phyloP scores from a whole-genome alignment of 176 grass and related monocot genomes.

The Themeda triandra region DNA sequence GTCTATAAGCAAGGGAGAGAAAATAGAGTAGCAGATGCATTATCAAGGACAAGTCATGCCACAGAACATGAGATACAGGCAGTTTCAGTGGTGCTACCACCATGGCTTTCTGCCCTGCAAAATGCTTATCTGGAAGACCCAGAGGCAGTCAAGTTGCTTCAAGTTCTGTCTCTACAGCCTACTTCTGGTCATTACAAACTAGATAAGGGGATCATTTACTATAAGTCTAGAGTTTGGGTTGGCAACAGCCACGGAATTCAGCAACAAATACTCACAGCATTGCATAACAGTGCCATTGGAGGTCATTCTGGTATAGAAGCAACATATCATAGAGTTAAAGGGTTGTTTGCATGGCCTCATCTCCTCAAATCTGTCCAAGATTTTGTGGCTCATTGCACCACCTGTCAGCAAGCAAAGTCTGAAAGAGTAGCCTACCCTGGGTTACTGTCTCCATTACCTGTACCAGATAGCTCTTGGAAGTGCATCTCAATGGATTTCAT shows the following conservation, averaged over 20 bases:
- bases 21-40: not conserved
- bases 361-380: not conserved
- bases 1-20: not conserved
- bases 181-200: no score
- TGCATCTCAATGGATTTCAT: not conserved
- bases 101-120: no score
- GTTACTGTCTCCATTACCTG: accelerated
- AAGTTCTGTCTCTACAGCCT: no score
- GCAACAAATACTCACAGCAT: no score
- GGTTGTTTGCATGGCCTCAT: not conserved
- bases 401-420: not conserved
- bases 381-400: accelerated
- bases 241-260: no score
- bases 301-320: not conserved
- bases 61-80: accelerated
- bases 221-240: no score
- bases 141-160: no score
- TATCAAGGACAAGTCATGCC: not conserved
- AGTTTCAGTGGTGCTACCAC: accelerated
- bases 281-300: no score
- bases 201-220: no score
- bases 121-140: no score
- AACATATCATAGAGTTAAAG: not conserved
- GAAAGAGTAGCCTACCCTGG: not conserved
- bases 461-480: not conserved